A percentile compares a stretch with the other conserved stretches of the same genome.
Evolutionary conservation across 805 yeast genomes (phyloP).

Genomic region (Kodamaea kaohsiungensis): DNA sequence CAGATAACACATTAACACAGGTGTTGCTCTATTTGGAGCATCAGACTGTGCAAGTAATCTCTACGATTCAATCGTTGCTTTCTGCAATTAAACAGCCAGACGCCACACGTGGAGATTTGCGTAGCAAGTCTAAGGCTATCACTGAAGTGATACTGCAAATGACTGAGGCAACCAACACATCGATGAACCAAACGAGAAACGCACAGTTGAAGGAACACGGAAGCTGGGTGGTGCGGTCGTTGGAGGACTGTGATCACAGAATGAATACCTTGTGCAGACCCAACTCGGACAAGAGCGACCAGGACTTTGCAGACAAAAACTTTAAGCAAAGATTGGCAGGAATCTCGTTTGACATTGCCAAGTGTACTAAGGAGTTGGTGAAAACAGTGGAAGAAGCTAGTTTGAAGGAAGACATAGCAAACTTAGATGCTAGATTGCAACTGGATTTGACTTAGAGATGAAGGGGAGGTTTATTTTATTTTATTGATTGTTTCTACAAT

Average conservation of each 20-base stretch:
- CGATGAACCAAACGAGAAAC: conserved; percentile 88
- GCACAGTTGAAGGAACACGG: conserved; percentile 87
- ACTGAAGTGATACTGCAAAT: conserved; percentile 77
- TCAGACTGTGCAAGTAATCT: conserved; percentile 88
- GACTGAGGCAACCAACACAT: conserved; percentile 84
- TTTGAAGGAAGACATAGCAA: conserved; percentile 80
- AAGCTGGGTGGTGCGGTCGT: conserved; percentile 82
- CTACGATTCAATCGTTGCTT: conserved; percentile 81
- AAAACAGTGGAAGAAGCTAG: conserved; percentile 96
- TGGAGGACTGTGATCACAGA: conserved; percentile 82
- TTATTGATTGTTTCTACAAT: background rate
- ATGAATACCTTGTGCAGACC: conserved; percentile 70
- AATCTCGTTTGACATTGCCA: conserved; percentile 93
- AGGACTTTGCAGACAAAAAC: conserved; percentile 79
- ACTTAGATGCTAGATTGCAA: conserved; percentile 65
- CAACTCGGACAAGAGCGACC: conserved; percentile 44
- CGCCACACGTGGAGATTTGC: conserved; percentile 71
- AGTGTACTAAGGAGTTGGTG: conserved; percentile 92
- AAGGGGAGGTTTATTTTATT: background rate
- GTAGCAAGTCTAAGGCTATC: conserved; percentile 74
- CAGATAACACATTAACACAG: conserved; percentile 85
- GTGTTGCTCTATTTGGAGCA: conserved; percentile 85
- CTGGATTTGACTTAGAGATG: conserved; percentile 23
- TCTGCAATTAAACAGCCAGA: conserved; percentile 75
- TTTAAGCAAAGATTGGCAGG: conserved; percentile 95